Evolutionary conservation across 139 green algal species (phyloP).

Genomic region (Microglena sp.): DNA sequence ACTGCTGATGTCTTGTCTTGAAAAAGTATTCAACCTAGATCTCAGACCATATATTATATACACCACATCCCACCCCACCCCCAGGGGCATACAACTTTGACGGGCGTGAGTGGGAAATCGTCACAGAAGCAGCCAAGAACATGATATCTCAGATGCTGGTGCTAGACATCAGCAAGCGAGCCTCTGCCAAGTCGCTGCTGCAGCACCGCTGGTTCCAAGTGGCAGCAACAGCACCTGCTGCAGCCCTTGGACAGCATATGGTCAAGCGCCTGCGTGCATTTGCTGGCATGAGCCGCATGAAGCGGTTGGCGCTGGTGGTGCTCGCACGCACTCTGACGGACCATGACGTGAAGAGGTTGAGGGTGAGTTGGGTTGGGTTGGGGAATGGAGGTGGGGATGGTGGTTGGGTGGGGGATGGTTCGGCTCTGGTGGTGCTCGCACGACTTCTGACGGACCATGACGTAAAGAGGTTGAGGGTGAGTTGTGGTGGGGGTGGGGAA

Average conservation of each 20-base stretch:
- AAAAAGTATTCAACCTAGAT: too few species aligned
- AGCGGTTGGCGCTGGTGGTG: constrained; percentile 43
- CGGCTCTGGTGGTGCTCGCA: constrained; percentile 48
- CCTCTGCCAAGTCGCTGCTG: constrained; percentile 46
- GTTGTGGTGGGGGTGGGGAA: too few species aligned
- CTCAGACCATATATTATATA: too few species aligned
- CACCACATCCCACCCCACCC: too few species aligned
- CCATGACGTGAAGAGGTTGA: constrained; percentile 39
- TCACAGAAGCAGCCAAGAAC: constrained; percentile 56
- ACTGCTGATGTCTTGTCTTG: too few species aligned
- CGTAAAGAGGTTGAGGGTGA: constrained; percentile 42
- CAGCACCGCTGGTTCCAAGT: constrained; percentile 36
- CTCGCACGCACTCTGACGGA: constrained; percentile 43
- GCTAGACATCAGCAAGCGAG: constrained; percentile 59
- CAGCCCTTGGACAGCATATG: constrained; percentile 38
- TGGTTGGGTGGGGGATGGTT: too few species aligned
- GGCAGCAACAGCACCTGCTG: constrained; percentile 25
- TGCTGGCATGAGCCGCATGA: constrained; percentile 43
- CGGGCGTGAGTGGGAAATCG: constrained; percentile 46
- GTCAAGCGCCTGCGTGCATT: constrained; percentile 45
- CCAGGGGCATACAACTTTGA: constrained; percentile 47
- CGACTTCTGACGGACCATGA: constrained; percentile 49
- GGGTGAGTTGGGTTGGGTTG: too few species aligned
- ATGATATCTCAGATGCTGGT: constrained; percentile 62
- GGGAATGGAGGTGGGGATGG: too few species aligned